These are phyloP conservation scores for Casuarina equisetifolia DNA, from an alignment of 306 rosid species.

Conservation along the genomic window DNA sequence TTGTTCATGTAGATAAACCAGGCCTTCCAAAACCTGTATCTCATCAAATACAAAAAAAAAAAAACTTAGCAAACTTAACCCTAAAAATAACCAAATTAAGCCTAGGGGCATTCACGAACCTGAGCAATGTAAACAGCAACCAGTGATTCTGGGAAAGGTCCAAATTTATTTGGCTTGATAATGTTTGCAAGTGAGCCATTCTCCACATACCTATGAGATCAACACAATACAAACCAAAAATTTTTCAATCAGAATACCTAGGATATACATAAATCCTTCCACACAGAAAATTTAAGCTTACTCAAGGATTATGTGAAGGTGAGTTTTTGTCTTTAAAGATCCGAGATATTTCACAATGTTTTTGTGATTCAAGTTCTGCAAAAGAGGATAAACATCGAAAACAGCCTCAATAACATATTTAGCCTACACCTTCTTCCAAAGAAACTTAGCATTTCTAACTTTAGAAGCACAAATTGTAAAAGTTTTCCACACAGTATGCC, in stretches of 20 bases:
- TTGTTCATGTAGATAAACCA: conserved; percentile 97
- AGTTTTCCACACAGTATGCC: too few relatives aligned
- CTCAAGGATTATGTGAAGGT: conserved; percentile 95
- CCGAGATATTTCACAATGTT: conserved; percentile 99
- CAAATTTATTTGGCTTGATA: conserved; percentile 98
- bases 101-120: conserved; percentile 49
- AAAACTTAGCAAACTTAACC: conserved; percentile 13
- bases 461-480: background rate
- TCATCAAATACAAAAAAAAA: conserved; percentile 23
- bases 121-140: conserved; percentile 96
- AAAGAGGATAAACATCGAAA: conserved; percentile 27
- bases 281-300: conserved; percentile 41
- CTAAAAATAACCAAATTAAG: conserved; percentile 10
- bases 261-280: conserved; percentile 11
- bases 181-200: conserved; percentile 98
- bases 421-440: conserved; percentile 6
- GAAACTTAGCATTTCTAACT: background rate
- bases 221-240: conserved; percentile 22
- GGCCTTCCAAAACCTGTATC: conserved; percentile 94
- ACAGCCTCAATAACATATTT: conserved; percentile 23
- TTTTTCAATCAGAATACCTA: conserved; percentile 19
- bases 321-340: conserved; percentile 92
- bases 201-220: conserved; percentile 77
- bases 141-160: conserved; percentile 97
- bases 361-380: conserved; percentile 97